Base-by-base conservation (phyloP, 2,329 filamentous ascomycete species). In the Aspergillus candidus region DNA sequence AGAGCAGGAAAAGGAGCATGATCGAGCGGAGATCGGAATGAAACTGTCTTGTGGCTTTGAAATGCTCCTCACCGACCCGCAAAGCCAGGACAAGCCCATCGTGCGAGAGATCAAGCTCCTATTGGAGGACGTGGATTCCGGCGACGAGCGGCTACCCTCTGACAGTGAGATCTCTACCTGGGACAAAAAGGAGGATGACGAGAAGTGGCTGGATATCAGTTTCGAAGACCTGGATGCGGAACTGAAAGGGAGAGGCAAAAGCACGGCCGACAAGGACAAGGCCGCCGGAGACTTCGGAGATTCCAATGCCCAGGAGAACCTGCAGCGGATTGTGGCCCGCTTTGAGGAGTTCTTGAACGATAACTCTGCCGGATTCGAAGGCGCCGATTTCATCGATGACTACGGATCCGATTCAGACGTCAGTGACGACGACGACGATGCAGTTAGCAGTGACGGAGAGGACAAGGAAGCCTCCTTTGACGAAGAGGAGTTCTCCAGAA, bases 281-380 rank as follows among this genome's bases (percentile, higher is more conserved):
- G 53, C 56, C 18, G 38, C 42, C 11, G 67, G 66, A 1, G 58
- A 56, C 7, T 75, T 75, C 54, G 72, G 72, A n/a, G 68, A 71
- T 35, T 67, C 68, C 32, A 62, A 59, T 6, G 61, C 69, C 1
- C 64, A 73, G 41, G 66, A 70, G 51, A 72, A 95, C 60, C 72
- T 98, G 15, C 83, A 85, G 42, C 91, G 91, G 59, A 95, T 97
- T 62, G 93, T 98, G 0, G 84, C 86, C 37, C 80, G 88, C n/a
- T 97, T 98, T 58, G 89, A 96, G 59, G 75, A 85, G 11, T 97
- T 98, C 56, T 68, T 98, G 36, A 87, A 94, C 44, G 88, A 97
- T 55, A 86, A 94, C 10, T 78, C 77, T 36, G 88, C 89, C 1
- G 90, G 86, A 1, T 64, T 82, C 5, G 89, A 94, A 37, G 91